Evolutionary conservation across 768 basidiomycete genomes (phyloP), one percentile per base, ranked within the genome.

Genomic region (Leccinum obscurum): DNA sequence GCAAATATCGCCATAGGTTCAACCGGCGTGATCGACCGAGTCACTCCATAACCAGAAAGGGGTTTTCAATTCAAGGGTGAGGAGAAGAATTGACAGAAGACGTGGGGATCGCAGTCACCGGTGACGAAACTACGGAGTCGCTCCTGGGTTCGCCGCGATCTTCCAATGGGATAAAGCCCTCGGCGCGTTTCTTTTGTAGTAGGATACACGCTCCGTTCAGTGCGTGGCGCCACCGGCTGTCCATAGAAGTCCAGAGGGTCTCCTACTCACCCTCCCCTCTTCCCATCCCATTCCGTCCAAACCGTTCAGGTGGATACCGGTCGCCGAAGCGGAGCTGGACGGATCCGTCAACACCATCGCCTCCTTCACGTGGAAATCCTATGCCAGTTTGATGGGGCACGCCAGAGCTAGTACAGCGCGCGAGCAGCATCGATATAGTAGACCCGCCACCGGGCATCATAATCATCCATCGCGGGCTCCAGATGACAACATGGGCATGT

Each of bases 111-210:
- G 41, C 8, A n/a, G 44, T 46, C n/a, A 46, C 20, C 44, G 44
- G 15, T 44, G 41, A 44, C 41, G 20, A n/a, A 11, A 44, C 41
- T 44, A 44, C 20, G 41, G 41, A 44, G 30, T 46, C 50, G 46
- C 60, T 41, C 55, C 61, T 37, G n/a, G n/a, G 39, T 20, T n/a
- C 50, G 28, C 55, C 35, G 26, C 44, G 22, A 9, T n/a, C 51
- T n/a, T 20, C 60, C 58, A 52, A 63, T 64, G 41, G 50, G 50
- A 57, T 58, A 68, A 69, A 59, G 6, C 54, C 41, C 67, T 44
- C 60, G 9, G 41, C 4, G 46, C 22, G 20, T 22, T 22, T 49
- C n/a, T 46, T n/a, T 46, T 20, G 44, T 20, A 46, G 24, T 28
- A 26, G 34, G 32, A 6, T 6, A 52, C 52, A 26, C 30, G 13